Percentiles rank a stretch among this genome's conserved stretches.
phyloP scores from a whole-genome alignment of 2,329 filamentous ascomycete genomes.

The Fusarium virguliforme region DNA sequence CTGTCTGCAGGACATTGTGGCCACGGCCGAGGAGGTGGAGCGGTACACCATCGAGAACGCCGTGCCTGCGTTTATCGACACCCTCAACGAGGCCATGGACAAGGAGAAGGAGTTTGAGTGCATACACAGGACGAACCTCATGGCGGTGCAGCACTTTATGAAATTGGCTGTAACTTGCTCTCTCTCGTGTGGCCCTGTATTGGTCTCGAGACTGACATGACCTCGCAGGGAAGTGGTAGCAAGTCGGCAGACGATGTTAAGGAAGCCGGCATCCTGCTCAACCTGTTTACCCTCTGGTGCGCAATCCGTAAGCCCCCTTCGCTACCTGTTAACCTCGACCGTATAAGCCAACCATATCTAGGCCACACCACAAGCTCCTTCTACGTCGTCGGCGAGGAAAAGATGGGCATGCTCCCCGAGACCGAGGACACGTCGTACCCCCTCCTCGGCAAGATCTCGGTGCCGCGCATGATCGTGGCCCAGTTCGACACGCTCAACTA shows the following conservation, averaged over 20 bases:
- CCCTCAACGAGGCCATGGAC: conserved; percentile 42
- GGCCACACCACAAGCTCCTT: conserved; percentile 64
- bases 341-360: conserved; percentile 42
- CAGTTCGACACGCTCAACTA: conserved; percentile 64
- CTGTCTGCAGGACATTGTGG: conserved; percentile 59
- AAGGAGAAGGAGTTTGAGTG: conserved; percentile 14
- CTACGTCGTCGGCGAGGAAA: conserved; percentile 60
- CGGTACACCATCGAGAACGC: conserved; percentile 56
- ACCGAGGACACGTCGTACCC: conserved; percentile 57
- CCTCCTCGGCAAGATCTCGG: conserved; percentile 57
- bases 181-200: too few species aligned
- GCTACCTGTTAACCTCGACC: neutral
- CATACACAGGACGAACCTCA: conserved; percentile 47
- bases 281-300: conserved; percentile 64
- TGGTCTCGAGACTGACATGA: conserved; percentile 1
- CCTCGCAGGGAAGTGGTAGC: neutral
- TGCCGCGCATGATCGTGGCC: conserved; percentile 63
- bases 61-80: conserved; percentile 44
- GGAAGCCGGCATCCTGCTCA: conserved; percentile 58
- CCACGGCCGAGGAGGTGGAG: conserved; percentile 55
- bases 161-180: conserved; percentile 44
- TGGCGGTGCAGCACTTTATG: conserved; percentile 44
- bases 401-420: conserved; percentile 59
- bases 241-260: conserved; percentile 31
- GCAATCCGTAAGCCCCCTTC: conserved; percentile 60